A percentile compares a stretch with the other conserved stretches of the same genome.
Evolutionary conservation across 345 rosid species (phyloP).

Genomic region (Passiflora organensis): DNA sequence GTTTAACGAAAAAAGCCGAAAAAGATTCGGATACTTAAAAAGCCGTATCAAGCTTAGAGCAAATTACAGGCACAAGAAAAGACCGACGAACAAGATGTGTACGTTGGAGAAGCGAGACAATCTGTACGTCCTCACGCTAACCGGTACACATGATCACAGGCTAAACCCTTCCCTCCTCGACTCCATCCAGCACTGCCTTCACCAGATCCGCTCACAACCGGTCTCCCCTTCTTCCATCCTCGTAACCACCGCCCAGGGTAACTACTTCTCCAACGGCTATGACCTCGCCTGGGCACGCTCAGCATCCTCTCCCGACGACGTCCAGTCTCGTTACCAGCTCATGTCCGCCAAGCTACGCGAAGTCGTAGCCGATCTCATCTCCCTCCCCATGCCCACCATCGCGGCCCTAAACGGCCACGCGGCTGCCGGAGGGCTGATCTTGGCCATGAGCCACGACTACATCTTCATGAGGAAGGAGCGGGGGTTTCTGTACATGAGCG

Average conservation of each 20-base stretch:
- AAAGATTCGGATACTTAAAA: too few relatives aligned
- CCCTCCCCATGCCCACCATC: conserved; percentile 23
- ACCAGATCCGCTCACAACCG: conserved; percentile 2
- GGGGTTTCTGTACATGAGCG: conserved; percentile 22
- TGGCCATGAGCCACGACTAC: conserved; percentile 17
- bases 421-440: conserved; percentile 14
- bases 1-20: too few relatives aligned
- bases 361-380: conserved; percentile 4
- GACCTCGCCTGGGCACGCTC: conserved; percentile 17
- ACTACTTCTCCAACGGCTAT: conserved; percentile 21
- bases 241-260: conserved; percentile 19
- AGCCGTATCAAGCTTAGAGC: too few relatives aligned
- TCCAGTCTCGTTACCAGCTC: not conserved
- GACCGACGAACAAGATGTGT: conserved; percentile 1
- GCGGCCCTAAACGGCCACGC: conserved; percentile 23
- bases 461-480: conserved; percentile 19
- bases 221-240: conserved; percentile 9
- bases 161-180: conserved; percentile 14
- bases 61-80: too few relatives aligned
- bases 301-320: not conserved
- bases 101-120: conserved; percentile 12
- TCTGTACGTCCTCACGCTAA: conserved; percentile 13
- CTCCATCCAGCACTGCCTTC: conserved; percentile 10
- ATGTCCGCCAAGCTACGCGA: conserved; percentile 13
- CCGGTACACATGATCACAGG: conserved; percentile 18